Evolutionary conservation across 495 filamentous ascomycete genomes (phyloP).

Genomic region (Aspergillus campestris): DNA sequence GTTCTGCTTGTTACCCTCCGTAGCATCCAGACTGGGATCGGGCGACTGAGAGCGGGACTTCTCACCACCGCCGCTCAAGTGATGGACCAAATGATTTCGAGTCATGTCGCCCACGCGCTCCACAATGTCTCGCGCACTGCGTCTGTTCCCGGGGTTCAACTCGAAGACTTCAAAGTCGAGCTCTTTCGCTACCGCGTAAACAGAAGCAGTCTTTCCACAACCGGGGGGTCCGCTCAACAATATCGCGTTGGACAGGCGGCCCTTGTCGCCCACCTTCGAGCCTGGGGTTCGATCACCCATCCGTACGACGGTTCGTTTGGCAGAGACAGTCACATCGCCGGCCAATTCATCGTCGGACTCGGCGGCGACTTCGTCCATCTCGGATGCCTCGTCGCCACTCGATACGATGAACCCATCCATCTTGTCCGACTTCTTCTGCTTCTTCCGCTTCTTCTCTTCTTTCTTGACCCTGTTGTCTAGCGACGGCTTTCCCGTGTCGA

Average conservation of each 20-base stretch:
- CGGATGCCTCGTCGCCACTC: slow-evolving; percentile 70
- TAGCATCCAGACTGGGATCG: slow-evolving; percentile 4
- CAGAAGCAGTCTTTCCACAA: slow-evolving; percentile 86
- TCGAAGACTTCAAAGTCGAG: slow-evolving; percentile 93
- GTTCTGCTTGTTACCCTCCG: slow-evolving; percentile 59
- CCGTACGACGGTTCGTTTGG: slow-evolving; percentile 58
- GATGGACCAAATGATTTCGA: slow-evolving; percentile 79
- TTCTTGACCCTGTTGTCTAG: slow-evolving; percentile 37
- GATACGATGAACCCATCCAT: slow-evolving; percentile 80
- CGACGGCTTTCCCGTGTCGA: slow-evolving; percentile 51
- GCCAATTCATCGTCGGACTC: slow-evolving; percentile 53
- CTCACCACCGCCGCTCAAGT: slow-evolving; percentile 24
- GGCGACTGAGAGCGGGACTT: slow-evolving; percentile 11
- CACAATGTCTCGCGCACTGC: slow-evolving; percentile 82
- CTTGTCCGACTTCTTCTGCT: slow-evolving; percentile 56
- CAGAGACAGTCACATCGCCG: slow-evolving; percentile 26
- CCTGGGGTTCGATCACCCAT: slow-evolving; percentile 38
- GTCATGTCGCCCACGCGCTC: slow-evolving; percentile 97
- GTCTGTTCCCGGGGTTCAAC: slow-evolving; percentile 72
- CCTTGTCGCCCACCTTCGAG: slow-evolving; percentile 32
- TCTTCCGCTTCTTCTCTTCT: slow-evolving; percentile 31
- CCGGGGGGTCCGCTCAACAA: slow-evolving; percentile 85
- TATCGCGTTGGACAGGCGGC: slow-evolving; percentile 48
- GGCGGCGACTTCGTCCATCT: slow-evolving; percentile 64
- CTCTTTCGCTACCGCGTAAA: slow-evolving; percentile 94